Conservation (phyloP, 352 stramenopile species). For the Phytophthora macrochlamydospora region DNA sequence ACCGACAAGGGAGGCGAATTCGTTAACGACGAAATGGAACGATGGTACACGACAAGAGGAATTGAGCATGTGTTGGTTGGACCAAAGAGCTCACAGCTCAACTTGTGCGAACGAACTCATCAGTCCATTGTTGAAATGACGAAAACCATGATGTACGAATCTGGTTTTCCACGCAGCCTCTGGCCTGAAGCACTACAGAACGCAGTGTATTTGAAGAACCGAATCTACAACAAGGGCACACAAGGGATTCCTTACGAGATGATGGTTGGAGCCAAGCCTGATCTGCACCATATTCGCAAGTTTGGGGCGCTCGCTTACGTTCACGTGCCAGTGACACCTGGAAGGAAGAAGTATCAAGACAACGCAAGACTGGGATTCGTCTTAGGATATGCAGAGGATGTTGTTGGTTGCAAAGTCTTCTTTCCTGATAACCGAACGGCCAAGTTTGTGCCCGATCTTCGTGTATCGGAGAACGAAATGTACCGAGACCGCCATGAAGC, state of each 20-base stretch:
- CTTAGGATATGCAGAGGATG: constrained; percentile 11
- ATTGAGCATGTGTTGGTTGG: constrained; percentile 17
- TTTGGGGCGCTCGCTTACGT: constrained; percentile 15
- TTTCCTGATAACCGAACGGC: constrained; percentile 11
- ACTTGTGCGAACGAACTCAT: constrained; percentile 11
- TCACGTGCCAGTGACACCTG: neutral
- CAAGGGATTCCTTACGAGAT: constrained; percentile 9
- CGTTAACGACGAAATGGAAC: constrained; percentile 3
- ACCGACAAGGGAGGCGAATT: constrained; percentile 9
- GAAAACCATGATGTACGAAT: neutral
- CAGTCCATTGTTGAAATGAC: neutral
- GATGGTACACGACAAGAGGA: constrained; percentile 5
- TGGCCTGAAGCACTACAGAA: constrained; percentile 8
- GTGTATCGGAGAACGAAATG: constrained; percentile 2
- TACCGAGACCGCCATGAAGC: neutral
- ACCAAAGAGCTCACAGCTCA: constrained; percentile 15
- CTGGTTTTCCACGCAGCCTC: constrained; percentile 10
- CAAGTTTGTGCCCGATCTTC: constrained; percentile 11
- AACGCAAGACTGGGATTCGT: constrained; percentile 10
- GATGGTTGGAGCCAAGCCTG: constrained; percentile 8
- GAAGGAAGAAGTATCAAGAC: neutral
- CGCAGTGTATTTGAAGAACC: constrained; percentile 18
- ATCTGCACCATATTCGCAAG: constrained; percentile 8
- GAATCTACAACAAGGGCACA: constrained; percentile 11
- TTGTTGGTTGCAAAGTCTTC: constrained; percentile 10